phyloP scores from a whole-genome alignment of 371 early-diverging fungal genomes.

The Haplosporangium sp. region DNA sequence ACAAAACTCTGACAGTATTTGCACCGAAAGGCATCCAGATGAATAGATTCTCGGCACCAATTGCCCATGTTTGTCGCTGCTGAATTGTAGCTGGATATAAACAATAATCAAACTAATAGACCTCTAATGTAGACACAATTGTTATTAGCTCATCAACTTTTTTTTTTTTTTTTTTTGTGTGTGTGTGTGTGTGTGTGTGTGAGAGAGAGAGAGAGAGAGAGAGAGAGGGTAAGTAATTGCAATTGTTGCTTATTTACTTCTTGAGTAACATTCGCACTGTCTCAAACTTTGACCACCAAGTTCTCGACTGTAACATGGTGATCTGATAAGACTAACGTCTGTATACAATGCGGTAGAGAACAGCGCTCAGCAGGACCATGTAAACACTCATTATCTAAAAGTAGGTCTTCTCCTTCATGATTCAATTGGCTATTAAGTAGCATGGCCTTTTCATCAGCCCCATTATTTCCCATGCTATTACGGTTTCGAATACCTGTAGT shows the following conservation, averaged over 20 bases:
- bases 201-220: too few relatives aligned
- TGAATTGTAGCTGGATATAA: too few relatives aligned
- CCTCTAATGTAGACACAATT: too few relatives aligned
- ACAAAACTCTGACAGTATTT: conserved; percentile 39
- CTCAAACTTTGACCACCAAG: conserved; percentile 38
- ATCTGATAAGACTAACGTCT: conserved; percentile 19
- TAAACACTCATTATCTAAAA: neutral
- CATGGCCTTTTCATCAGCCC: conserved; percentile 12
- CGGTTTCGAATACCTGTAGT: neutral
- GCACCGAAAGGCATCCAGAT: conserved; percentile 38
- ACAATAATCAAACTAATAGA: too few relatives aligned
- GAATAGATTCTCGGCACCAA: conserved; percentile 38
- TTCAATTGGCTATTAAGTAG: neutral
- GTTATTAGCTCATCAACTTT: conserved; percentile 3
- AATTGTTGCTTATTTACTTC: conserved; percentile 18
- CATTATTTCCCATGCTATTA: neutral
- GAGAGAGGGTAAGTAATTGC: too few relatives aligned
- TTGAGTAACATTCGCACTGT: conserved; percentile 40
- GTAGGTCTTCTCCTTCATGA: neutral
- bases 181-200: too few relatives aligned
- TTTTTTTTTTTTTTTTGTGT: neutral
- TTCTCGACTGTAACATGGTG: conserved; percentile 35
- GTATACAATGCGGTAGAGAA: conserved; percentile 28
- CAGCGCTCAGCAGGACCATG: conserved; percentile 30
- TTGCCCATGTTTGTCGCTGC: conserved; percentile 14